Conservation (phyloP, 495 filamentous ascomycete genomes). For the Staphylotrichum tortipilum region DNA sequence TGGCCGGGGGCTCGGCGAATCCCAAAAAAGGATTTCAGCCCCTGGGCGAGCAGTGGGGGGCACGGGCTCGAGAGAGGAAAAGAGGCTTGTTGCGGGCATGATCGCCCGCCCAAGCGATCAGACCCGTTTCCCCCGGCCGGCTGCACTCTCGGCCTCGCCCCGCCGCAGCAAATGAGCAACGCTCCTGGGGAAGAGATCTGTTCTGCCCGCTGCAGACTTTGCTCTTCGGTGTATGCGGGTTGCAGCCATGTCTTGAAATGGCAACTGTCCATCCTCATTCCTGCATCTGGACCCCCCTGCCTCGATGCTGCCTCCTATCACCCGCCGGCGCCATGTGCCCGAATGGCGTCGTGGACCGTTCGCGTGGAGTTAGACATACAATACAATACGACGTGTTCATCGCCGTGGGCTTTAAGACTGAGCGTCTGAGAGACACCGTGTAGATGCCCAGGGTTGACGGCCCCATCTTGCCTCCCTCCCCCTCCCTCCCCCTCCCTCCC, state of each 20-base stretch:
- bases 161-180: background rate
- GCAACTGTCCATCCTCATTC: background rate
- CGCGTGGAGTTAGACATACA: background rate
- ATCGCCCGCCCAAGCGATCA: background rate
- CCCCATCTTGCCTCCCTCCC: too few relatives aligned
- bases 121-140: background rate
- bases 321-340: background rate
- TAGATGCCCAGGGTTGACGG: too few relatives aligned
- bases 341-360: background rate
- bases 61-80: too few relatives aligned
- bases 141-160: background rate
- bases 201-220: background rate
- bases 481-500: too few relatives aligned
- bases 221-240: background rate
- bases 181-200: too few relatives aligned
- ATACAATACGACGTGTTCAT: background rate
- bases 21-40: too few relatives aligned
- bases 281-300: background rate
- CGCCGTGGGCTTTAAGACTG: background rate
- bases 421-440: too few relatives aligned
- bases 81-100: background rate
- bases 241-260: background rate
- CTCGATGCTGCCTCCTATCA: background rate
- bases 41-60: too few relatives aligned
- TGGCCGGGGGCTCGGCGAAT: too few relatives aligned